A percentile compares a stretch with the other conserved stretches of the same genome.
Evolutionary conservation across 192 early-diverging fungal genomes (phyloP).

Genomic region (Chytriomyces confervae): DNA sequence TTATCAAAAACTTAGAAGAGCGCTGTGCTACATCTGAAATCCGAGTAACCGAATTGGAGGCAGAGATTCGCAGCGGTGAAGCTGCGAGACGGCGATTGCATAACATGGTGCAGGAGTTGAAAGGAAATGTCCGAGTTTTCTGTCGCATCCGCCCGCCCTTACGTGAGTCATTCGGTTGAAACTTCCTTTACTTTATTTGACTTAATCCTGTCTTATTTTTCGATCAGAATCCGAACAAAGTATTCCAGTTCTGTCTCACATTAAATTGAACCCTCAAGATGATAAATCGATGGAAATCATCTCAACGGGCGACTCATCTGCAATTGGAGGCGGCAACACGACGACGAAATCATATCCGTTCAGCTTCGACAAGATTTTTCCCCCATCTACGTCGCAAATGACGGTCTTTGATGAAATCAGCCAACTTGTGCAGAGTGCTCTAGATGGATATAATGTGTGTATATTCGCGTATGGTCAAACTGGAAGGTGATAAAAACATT

Average conservation of each 20-base stretch:
- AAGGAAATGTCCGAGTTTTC: constrained; percentile 97
- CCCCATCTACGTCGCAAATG: constrained; percentile 67
- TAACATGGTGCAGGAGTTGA: constrained; percentile 91
- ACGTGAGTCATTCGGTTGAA: constrained; percentile 25
- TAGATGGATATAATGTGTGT: constrained; percentile 97
- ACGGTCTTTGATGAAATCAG: constrained; percentile 94
- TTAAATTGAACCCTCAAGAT: constrained; percentile 65
- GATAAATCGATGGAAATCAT: constrained; percentile 77
- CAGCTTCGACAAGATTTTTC: constrained; percentile 87
- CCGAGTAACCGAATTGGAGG: constrained; percentile 60
- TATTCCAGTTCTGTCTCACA: constrained; percentile 43
- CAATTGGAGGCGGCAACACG: constrained; percentile 57
- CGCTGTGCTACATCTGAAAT: constrained; percentile 25
- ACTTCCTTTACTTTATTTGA: background rate
- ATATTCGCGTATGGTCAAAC: constrained; percentile 99
- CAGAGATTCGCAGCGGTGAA: constrained; percentile 76
- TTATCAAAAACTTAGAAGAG: constrained; percentile 12
- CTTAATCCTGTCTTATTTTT: constrained; percentile 18
- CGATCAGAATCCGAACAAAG: constrained; percentile 34
- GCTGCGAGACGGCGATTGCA: constrained; percentile 80
- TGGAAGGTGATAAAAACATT: constrained; percentile 79
- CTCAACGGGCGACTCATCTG: constrained; percentile 51
- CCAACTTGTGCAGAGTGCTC: constrained; percentile 85
- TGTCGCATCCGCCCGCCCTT: constrained; percentile 87
- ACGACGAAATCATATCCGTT: constrained; percentile 73